Conservation (phyloP, 306 rosid species). For the Geum urbanum region DNA sequence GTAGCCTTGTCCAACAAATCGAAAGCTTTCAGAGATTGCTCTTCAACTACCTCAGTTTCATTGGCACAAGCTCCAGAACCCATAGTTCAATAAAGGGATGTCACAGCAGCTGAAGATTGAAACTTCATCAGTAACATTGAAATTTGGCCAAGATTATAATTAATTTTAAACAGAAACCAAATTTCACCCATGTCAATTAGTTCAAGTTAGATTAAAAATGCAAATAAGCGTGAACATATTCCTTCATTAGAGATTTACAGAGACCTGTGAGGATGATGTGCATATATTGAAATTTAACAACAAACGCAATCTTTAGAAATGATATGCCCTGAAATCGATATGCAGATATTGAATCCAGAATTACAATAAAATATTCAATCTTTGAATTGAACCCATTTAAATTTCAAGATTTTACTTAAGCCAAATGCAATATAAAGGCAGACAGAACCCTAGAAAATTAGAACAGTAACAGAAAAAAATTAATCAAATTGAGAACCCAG, state of each 20-base stretch:
- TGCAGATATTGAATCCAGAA: background rate
- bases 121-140: background rate
- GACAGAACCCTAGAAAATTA: background rate
- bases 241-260: background rate
- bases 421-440: background rate
- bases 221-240: background rate
- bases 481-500: background rate
- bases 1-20: slow-evolving; percentile 18
- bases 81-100: slow-evolving; percentile 25
- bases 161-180: background rate
- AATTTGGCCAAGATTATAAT: background rate
- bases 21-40: slow-evolving; percentile 1
- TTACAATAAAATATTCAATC: background rate
- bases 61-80: slow-evolving; percentile 36
- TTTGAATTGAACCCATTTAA: background rate
- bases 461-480: background rate
- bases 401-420: background rate
- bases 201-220: background rate
- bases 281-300: background rate
- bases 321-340: background rate
- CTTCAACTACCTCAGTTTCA: slow-evolving; percentile 17
- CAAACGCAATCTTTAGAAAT: no score
- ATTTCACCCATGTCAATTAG: slow-evolving; percentile 1
- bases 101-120: slow-evolving; percentile 8
- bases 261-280: background rate